A percentile compares a stretch with the other conserved stretches of the same genome.
Conservation (phyloP, 495 filamentous ascomycete genomes). For the Xylaria castorea region DNA sequence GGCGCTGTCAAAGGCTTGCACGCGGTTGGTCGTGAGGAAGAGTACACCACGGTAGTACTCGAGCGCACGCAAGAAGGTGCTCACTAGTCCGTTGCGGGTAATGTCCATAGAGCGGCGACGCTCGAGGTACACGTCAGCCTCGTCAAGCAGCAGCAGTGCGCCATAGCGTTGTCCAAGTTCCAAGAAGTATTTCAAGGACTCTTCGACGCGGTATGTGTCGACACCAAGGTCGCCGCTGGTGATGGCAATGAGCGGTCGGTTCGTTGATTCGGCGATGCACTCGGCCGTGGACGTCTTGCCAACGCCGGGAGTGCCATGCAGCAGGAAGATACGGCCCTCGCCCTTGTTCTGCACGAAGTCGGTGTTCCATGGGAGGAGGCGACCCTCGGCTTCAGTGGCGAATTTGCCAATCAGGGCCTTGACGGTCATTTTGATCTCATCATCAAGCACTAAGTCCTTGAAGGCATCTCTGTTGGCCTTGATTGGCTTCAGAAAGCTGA, state of each 20-base stretch:
- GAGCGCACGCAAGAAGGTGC: constrained; percentile 60
- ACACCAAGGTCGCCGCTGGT: constrained; percentile 63
- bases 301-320: constrained; percentile 58
- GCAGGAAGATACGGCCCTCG: constrained; percentile 42
- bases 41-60: constrained; percentile 63
- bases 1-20: constrained; percentile 44
- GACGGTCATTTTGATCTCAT: constrained; percentile 23
- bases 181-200: constrained; percentile 58
- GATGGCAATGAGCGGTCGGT: constrained; percentile 59
- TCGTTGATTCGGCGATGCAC: constrained; percentile 56
- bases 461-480: constrained; percentile 15
- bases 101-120: constrained; percentile 54
- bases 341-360: constrained; percentile 29
- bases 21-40: constrained; percentile 57
- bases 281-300: constrained; percentile 68
- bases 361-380: constrained; percentile 18
- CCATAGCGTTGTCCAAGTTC: constrained; percentile 59
- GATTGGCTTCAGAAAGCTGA: constrained; percentile 14
- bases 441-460: constrained; percentile 17
- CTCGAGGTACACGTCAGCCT: constrained; percentile 61
- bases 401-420: constrained; percentile 18
- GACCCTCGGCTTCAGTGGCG: constrained; percentile 15
- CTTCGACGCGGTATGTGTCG: constrained; percentile 51
- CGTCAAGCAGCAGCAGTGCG: constrained; percentile 60
- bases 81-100: constrained; percentile 59